Conservation (phyloP, 768 basidiomycete species). For the Pisolithus sp. region DNA sequence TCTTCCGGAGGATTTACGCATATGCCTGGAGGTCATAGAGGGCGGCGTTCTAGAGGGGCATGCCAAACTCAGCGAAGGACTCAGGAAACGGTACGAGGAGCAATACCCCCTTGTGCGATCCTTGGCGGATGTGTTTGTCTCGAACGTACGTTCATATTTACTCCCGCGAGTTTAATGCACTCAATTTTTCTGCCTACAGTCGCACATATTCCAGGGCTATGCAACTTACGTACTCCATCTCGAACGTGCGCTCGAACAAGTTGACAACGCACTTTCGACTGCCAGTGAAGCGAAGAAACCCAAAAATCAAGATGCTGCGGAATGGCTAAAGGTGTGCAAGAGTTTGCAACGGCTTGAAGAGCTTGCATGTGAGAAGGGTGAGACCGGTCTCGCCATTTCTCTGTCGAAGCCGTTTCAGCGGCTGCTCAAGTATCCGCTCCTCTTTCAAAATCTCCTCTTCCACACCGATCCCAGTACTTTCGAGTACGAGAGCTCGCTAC, state of each 20-base stretch:
- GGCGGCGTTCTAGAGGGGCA: conserved; percentile 88
- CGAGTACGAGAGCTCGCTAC: conserved; percentile 93
- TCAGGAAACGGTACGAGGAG: conserved; percentile 89
- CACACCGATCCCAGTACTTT: conserved; percentile 96
- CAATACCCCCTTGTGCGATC: conserved; percentile 92
- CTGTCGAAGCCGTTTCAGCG: conserved; percentile 97
- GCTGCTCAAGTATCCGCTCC: conserved; percentile 90
- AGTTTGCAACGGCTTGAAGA: conserved; percentile 74
- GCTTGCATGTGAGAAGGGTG: conserved; percentile 75
- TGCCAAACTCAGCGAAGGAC: conserved; percentile 71
- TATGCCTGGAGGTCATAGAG: conserved; percentile 82
- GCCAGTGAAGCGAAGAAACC: conserved; percentile 64
- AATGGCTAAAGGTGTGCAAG: conserved; percentile 74
- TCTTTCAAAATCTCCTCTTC: conserved; percentile 96
- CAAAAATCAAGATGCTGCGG: conserved; percentile 73
- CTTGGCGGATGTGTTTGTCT: conserved; percentile 93
- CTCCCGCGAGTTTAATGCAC: conserved; percentile 5
- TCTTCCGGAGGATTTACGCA: conserved; percentile 80
- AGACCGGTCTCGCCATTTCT: conserved; percentile 91
- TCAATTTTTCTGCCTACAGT: conserved; percentile 41
- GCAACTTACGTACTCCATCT: conserved; percentile 91
- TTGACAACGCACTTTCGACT: conserved; percentile 67
- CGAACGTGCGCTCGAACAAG: conserved; percentile 82
- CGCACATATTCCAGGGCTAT: conserved; percentile 91
- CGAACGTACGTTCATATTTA: conserved; percentile 57